A percentile compares a stretch with the other conserved stretches of the same genome.
phyloP scores from a whole-genome alignment of 768 basidiomycete genomes.

The Mycena indigotica region DNA sequence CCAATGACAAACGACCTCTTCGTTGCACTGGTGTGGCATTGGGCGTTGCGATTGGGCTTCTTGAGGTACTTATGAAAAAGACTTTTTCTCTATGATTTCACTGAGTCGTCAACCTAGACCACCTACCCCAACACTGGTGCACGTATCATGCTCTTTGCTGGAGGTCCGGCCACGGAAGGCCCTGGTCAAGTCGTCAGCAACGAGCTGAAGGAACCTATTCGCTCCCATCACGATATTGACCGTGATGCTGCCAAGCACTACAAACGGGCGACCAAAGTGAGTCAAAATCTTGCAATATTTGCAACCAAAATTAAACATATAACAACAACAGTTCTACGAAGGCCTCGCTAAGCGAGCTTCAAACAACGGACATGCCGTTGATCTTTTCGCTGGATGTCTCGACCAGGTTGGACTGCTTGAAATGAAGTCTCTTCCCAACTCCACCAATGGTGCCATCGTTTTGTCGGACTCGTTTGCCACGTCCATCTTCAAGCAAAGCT shows the following conservation, averaged over 20 bases:
- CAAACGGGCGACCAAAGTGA: slow-evolving; percentile 93
- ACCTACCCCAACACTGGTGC: slow-evolving; percentile 96
- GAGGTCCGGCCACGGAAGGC: slow-evolving; percentile 94
- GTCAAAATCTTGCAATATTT: slow-evolving; percentile 15
- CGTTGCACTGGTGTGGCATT: slow-evolving; percentile 95
- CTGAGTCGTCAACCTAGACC: slow-evolving; percentile 44
- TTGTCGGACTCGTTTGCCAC: slow-evolving; percentile 96
- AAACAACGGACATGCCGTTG: slow-evolving; percentile 92
- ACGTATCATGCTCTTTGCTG: slow-evolving; percentile 93
- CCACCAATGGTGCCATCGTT: slow-evolving; percentile 95
- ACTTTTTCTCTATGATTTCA: not conserved
- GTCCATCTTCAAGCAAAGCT: slow-evolving; percentile 98
- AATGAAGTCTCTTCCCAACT: slow-evolving; percentile 95
- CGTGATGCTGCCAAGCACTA: slow-evolving; percentile 95
- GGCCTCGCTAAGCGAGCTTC: slow-evolving; percentile 89
- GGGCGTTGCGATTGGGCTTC: slow-evolving; percentile 87
- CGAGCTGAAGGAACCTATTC: slow-evolving; percentile 95
- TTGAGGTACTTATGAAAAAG: slow-evolving; percentile 64
- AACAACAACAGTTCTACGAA: slow-evolving; percentile 81
- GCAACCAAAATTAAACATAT: slow-evolving; percentile 17
- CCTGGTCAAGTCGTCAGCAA: slow-evolving; percentile 96
- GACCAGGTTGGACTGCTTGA: slow-evolving; percentile 97
- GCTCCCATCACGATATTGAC: slow-evolving; percentile 98
- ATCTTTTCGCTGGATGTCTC: slow-evolving; percentile 94
- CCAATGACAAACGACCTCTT: slow-evolving; percentile 88